Percentiles rank a stretch among this genome's conserved stretches.
Conservation (phyloP, 176 grass and related monocot species). For the Bolboschoenus planiculmis region DNA sequence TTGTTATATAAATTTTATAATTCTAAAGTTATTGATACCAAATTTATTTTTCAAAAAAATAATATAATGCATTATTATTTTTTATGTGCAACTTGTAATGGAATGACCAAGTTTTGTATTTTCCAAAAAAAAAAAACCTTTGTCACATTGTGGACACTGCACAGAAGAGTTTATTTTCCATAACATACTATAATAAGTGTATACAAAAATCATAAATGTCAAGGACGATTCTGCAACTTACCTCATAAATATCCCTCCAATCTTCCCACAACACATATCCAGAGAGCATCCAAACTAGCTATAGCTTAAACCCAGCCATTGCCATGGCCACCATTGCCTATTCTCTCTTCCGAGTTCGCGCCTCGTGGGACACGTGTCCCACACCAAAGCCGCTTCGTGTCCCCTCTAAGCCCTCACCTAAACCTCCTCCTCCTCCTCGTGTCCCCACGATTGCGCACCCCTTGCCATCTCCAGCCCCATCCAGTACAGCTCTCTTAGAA, state of each 20-base stretch:
- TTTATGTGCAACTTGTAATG: too few species aligned
- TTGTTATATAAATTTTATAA: background rate
- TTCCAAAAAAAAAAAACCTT: background rate
- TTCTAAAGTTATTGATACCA: background rate
- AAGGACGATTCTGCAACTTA: background rate
- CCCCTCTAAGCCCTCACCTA: background rate
- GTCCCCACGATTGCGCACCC: background rate
- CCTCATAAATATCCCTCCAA: slow-evolving; percentile 1
- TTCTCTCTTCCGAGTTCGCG: slow-evolving; percentile 26
- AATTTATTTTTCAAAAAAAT: background rate
- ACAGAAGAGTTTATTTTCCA: too few species aligned
- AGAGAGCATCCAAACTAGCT: background rate
- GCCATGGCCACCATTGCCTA: slow-evolving; percentile 9
- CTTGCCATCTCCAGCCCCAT: background rate
- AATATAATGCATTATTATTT: too few species aligned
- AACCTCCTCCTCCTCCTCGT: background rate
- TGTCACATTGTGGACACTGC: too few species aligned
- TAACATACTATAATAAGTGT: too few species aligned
- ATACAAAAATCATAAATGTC: background rate
- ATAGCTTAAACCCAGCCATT: slow-evolving; percentile 5
- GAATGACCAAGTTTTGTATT: background rate
- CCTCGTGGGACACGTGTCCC: slow-evolving; percentile 44
- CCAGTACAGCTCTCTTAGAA: slow-evolving; percentile 27
- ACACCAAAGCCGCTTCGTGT: slow-evolving; percentile 25
- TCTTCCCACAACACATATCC: background rate